Conservation (phyloP, 2,329 filamentous ascomycete genomes). For the Aspergillus fructus region DNA sequence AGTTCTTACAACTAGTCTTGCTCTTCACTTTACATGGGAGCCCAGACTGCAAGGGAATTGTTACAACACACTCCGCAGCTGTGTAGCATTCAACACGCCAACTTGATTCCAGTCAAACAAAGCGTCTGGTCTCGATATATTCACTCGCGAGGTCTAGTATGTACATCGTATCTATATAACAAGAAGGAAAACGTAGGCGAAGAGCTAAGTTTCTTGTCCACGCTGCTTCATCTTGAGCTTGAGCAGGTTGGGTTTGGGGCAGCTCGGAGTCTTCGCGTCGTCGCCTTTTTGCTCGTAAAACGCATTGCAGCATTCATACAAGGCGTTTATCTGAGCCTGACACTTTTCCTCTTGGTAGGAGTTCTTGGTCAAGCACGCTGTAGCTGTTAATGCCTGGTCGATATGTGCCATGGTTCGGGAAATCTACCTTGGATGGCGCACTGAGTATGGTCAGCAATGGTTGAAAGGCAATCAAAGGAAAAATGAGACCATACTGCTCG, state of each 20-base stretch:
- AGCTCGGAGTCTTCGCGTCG: conserved; percentile 73
- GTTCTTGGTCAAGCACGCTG: conserved; percentile 82
- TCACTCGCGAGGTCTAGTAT: neutral
- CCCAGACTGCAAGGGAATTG: conserved; percentile 52
- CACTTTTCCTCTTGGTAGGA: conserved; percentile 85
- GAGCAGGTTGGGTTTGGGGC: conserved; percentile 77
- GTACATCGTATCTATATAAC: conserved; percentile 2
- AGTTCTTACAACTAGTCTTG: conserved; percentile 73
- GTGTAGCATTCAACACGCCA: neutral
- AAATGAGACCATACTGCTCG: conserved; percentile 63
- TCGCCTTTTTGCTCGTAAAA: conserved; percentile 84
- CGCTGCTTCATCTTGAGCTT: conserved; percentile 83
- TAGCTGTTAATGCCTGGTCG: conserved; percentile 5
- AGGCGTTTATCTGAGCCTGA: conserved; percentile 70
- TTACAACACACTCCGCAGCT: conserved; percentile 34
- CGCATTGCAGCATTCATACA: conserved; percentile 90
- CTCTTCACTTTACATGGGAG: conserved; percentile 53
- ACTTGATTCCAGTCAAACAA: neutral
- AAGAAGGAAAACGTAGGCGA: neutral
- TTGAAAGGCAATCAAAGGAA: neutral
- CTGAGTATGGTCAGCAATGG: conserved; percentile 43
- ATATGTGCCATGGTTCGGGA: neutral
- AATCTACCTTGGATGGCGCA: conserved; percentile 85
- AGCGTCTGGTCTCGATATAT: neutral
- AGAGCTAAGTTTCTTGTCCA: conserved; percentile 36